Conservation (phyloP, 768 basidiomycete genomes). For the Naganishia randhawae region DNA sequence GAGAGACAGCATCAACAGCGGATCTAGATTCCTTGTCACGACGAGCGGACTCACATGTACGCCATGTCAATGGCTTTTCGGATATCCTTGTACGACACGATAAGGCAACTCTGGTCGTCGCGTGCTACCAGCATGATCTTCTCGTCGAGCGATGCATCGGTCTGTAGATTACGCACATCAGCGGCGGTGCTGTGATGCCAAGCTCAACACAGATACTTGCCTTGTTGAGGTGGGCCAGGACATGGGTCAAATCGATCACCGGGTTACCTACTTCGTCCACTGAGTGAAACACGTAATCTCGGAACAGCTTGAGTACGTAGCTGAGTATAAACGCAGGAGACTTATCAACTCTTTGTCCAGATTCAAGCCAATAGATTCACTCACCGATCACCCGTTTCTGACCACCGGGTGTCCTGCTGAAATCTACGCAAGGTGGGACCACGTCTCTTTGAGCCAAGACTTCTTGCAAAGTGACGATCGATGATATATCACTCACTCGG, state of each 20-base stretch:
- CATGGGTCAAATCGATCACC: conserved; percentile 83
- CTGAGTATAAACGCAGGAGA: conserved; percentile 14
- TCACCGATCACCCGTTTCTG: conserved; percentile 86
- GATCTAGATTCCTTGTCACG: neutral
- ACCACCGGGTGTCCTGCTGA: conserved; percentile 93
- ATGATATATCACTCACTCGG: conserved; percentile 65
- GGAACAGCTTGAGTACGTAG: conserved; percentile 95
- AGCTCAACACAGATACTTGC: conserved; percentile 51
- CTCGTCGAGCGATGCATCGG: conserved; percentile 91
- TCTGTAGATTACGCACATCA: conserved; percentile 53
- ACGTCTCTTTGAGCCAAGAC: neutral
- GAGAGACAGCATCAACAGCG: neutral
- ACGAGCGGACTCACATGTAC: conserved; percentile 62
- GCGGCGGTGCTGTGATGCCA: neutral
- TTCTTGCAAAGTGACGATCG: neutral
- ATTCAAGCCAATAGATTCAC: neutral
- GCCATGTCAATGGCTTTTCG: conserved; percentile 78
- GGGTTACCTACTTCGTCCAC: conserved; percentile 86
- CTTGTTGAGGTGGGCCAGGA: conserved; percentile 90
- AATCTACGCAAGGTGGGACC: conserved; percentile 57
- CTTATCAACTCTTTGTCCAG: neutral
- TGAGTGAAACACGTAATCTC: conserved; percentile 97
- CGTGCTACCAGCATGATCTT: conserved; percentile 88
- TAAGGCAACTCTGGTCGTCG: conserved; percentile 92
- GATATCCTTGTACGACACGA: conserved; percentile 88